Base-by-base conservation (phyloP, 2,329 filamentous ascomycete species). In the Fusarium lateritium region DNA sequence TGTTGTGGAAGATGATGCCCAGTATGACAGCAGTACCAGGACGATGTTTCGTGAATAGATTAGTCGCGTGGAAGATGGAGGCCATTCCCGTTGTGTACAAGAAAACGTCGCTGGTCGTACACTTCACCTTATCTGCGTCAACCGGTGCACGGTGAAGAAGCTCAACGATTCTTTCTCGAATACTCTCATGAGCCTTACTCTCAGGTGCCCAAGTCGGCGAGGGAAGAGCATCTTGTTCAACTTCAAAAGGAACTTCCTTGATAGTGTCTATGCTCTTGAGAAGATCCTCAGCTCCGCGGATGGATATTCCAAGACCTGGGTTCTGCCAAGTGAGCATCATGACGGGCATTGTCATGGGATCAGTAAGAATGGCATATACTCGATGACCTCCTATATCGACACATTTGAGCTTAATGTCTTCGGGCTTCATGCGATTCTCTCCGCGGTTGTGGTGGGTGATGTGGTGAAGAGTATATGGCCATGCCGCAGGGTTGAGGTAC, bases 21-120 rank as follows among this genome's bases (percentile, higher is more conserved):
- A 88, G 78, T 14, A 84, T 75, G 8, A 83, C 79, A 7, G 80
- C 77, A 34, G 76, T 79, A 4, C 77, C 75, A 0, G 78, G 74
- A 3, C 79, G 76, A 31, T 78, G 69, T 26, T 74, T 69, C 4
- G 77, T 62, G 11, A 87, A 70, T 4, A 79, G 75, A 40, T 78
- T 77, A 36, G 83, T 83, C 3, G 80, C 63, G 24, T 80, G 75
- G 56, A 82, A 85, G 13, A 89, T 82, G 26, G 82, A 80, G 1
- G 82, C 82, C 86, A 89, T 89, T 26, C 86, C 86, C 1, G 84
- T 84, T 7, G 82, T 81, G 69, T 84, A 88, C 21, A 89, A 76
- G 50, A 81, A 87, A 2, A 89, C 81, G 62, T 89, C 85, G 5
- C 45, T 47, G 2, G 74, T 36, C 5, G 57, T 54, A 49, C 75